A percentile compares a stretch with the other conserved stretches of the same genome.
These are phyloP conservation scores for Coprinopsis marcescibilis DNA, from an alignment of 768 basidiomycete genomes.

Conservation along the genomic window DNA sequence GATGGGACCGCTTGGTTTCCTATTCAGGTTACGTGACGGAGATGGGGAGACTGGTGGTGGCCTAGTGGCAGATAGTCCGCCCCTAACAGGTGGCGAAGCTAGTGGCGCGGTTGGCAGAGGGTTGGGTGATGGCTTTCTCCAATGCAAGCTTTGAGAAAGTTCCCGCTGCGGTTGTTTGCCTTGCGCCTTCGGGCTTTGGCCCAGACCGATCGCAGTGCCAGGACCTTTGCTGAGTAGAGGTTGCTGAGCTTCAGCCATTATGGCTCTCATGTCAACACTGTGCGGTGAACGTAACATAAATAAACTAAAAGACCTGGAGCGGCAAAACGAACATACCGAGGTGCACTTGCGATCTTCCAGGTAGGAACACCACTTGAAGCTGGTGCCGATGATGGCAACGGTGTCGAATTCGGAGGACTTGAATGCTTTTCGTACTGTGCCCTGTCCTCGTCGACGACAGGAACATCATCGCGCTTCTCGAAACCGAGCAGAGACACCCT, in stretches of 20 bases:
- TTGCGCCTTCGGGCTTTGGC: background rate
- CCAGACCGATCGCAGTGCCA: background rate
- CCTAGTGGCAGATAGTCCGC: background rate
- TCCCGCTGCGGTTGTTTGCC: background rate
- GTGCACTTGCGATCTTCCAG: conserved; percentile 46
- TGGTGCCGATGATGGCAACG: conserved; percentile 20
- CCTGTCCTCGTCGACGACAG: background rate
- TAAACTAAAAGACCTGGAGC: conserved; percentile 7
- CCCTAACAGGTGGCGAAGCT: too few species aligned
- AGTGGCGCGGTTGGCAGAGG: background rate
- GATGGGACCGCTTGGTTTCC: background rate
- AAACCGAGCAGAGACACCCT: conserved; percentile 16
- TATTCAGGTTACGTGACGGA: background rate
- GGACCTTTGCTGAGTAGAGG: background rate
- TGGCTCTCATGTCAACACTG: conserved; percentile 77
- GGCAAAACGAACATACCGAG: conserved; percentile 39
- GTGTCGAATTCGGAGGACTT: conserved; percentile 18
- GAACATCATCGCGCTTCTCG: conserved; percentile 7
- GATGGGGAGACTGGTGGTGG: background rate
- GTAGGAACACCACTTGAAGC: conserved; percentile 22
- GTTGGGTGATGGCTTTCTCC: conserved; percentile 1
- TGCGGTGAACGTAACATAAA: conserved; percentile 10
- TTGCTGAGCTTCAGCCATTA: conserved; percentile 70
- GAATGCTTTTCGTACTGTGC: background rate
- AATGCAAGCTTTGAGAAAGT: background rate